Evolutionary conservation across 2,329 filamentous ascomycete genomes (phyloP), one percentile per base, ranked within the genome.

Genomic region (Zymoseptoria brevis): DNA sequence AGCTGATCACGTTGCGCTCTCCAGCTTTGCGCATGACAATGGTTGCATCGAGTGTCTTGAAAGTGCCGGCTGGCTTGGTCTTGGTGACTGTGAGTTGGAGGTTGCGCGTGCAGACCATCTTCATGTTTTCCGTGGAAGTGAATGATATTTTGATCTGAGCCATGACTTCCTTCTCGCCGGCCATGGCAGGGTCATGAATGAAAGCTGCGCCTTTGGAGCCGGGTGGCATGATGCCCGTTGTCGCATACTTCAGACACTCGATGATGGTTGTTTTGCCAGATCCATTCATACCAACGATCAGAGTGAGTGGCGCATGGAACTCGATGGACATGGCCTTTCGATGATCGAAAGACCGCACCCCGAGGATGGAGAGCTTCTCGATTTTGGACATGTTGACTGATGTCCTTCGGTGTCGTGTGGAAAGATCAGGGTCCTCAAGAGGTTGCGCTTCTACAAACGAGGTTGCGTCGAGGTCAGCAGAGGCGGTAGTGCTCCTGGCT

Each of bases 261-360:
- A 99, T 99, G 71, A 99, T 96, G 59, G 94, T 97, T 79, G 94
- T 99, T 78, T 99, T 99, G 62, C 94, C 94, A 0, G 93, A 97
- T 57, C 94, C 94, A 77, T 99, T 99, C 75, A 91, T 90, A 60
- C 94, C 94, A 60, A 99, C 95, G 67, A 99, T 99, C 62, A 99
- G 82, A 11, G 94, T 99, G 58, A 99, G 81, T 24, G 94, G 95
- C 0, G 89, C 88, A 65, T 91, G 86, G 74, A 99, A 97, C 67
- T 88, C 82, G 62, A 97, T 96, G 45, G 83, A 87, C 75, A 96
- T 89, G 64, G 82, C 82, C 60, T 82, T 79, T 50, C 81, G 80
- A 64, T 89, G 87, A 74, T 88, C 88, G 73, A 97, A 97, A 59
- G 93, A 96, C 67, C 93, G 90, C 66, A 90, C 80, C 72, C 91